phyloP scores from a whole-genome alignment of 208 protist species.

The Trypanosoma congolense region DNA sequence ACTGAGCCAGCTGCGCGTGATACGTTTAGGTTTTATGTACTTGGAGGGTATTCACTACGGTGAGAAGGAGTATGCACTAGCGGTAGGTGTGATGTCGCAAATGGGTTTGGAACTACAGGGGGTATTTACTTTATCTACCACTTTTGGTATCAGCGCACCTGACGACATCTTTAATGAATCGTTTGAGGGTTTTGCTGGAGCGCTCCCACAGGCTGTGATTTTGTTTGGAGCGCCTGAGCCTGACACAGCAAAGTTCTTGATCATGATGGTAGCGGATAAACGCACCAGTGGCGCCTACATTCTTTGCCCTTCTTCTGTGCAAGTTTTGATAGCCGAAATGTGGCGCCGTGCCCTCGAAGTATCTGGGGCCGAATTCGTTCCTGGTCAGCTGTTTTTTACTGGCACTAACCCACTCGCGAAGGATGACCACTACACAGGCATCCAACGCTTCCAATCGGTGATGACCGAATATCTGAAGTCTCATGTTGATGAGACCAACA shows the following conservation, averaged over 20 bases:
- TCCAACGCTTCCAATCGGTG: conserved; percentile 29
- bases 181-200: conserved; percentile 39
- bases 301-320: conserved; percentile 19
- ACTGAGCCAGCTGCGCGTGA: conserved; percentile 3
- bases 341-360: conserved; percentile 2
- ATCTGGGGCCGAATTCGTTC: not conserved
- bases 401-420: conserved; percentile 28
- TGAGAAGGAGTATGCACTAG: conserved; percentile 23
- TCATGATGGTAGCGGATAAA: conserved; percentile 18
- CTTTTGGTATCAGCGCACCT: not conserved
- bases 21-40: conserved; percentile 48
- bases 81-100: conserved; percentile 3
- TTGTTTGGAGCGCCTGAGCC: conserved; percentile 19
- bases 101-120: conserved; percentile 7
- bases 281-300: conserved; percentile 29
- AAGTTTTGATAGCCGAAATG: conserved; percentile 16
- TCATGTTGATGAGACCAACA: conserved; percentile 15
- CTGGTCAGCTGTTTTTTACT: conserved; percentile 36
- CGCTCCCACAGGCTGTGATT: conserved; percentile 40
- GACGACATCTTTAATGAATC: conserved; percentile 11
- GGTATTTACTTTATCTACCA: conserved; percentile 20
- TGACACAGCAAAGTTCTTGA: conserved; percentile 32
- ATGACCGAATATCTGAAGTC: conserved; percentile 33
- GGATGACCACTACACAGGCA: conserved; percentile 17
- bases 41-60: conserved; percentile 31